Conservation (phyloP, 2,329 filamentous ascomycete species). For the Fusarium kyushuense region DNA sequence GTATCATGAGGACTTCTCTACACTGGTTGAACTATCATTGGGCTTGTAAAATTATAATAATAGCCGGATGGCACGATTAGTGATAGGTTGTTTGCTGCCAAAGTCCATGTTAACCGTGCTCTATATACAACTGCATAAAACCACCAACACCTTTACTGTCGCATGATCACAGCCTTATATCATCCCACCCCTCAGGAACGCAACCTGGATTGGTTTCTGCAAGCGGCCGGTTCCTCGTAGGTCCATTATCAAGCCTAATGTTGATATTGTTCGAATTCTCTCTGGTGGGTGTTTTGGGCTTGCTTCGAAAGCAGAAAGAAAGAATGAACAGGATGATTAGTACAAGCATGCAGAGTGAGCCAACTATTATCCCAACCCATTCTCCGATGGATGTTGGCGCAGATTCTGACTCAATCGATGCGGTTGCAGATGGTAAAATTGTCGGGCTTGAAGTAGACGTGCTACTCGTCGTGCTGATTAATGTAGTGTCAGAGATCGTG, state of each 20-base stretch:
- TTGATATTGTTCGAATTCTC: slow-evolving; percentile 5
- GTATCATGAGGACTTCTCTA: not conserved
- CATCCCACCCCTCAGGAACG: not conserved
- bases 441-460: not conserved
- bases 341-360: not conserved
- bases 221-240: not conserved
- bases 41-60: not conserved
- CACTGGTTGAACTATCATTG: not conserved
- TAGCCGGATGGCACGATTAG: too few species aligned
- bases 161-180: not conserved
- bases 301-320: fast-evolving
- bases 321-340: not conserved
- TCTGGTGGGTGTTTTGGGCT: not conserved
- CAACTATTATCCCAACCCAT: not conserved
- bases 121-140: not conserved
- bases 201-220: not conserved
- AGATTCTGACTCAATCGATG: not conserved
- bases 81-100: too few species aligned
- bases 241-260: not conserved
- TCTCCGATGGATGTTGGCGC: not conserved
- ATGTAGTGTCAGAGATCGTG: not conserved
- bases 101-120: not conserved
- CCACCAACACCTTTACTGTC: not conserved
- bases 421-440: not conserved
- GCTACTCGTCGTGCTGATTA: not conserved